Percentiles rank a stretch among this genome's conserved stretches.
Conservation (phyloP, 1,284 basidiomycete genomes). For the Taiwanofungus camphoratus region DNA sequence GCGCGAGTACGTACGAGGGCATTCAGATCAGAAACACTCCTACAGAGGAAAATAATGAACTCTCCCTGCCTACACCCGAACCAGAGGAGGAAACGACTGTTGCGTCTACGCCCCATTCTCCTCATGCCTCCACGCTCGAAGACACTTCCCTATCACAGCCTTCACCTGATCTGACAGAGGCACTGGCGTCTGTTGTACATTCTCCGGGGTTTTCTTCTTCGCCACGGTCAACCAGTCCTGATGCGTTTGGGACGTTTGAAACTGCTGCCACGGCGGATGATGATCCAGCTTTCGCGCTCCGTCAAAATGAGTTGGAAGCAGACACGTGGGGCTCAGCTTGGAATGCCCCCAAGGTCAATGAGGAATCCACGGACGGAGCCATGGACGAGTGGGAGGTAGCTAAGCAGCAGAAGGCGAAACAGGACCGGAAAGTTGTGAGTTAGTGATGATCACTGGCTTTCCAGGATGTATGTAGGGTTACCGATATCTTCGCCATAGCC, state of each 20-base stretch:
- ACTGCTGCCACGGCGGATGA: slow-evolving; percentile 32
- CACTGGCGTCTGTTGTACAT: slow-evolving; percentile 1
- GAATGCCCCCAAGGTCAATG: slow-evolving; percentile 18
- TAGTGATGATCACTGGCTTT: slow-evolving; percentile 10
- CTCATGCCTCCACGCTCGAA: background rate
- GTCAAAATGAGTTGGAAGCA: slow-evolving; percentile 24
- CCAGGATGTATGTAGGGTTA: background rate
- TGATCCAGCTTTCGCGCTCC: slow-evolving; percentile 28
- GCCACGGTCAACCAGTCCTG: slow-evolving; percentile 34
- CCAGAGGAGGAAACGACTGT: background rate
- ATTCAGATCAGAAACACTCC: slow-evolving; percentile 28
- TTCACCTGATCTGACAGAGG: background rate
- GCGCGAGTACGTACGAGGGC: slow-evolving; percentile 31
- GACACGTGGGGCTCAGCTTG: slow-evolving; percentile 48
- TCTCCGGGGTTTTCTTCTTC: slow-evolving; percentile 14
- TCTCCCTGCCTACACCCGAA: too few species aligned
- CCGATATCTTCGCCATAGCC: slow-evolving; percentile 39
- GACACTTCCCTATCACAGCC: background rate
- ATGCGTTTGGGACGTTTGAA: slow-evolving; percentile 62
- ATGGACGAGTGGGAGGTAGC: slow-evolving; percentile 69
- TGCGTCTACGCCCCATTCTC: background rate
- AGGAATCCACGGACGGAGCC: slow-evolving; percentile 17
- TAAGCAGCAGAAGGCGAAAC: slow-evolving; percentile 47
- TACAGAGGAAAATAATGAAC: slow-evolving; percentile 10
- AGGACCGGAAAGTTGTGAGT: slow-evolving; percentile 60